Evolutionary conservation across 1,284 basidiomycete species (phyloP).

Genomic region (Sanguinoderma infundibulare): DNA sequence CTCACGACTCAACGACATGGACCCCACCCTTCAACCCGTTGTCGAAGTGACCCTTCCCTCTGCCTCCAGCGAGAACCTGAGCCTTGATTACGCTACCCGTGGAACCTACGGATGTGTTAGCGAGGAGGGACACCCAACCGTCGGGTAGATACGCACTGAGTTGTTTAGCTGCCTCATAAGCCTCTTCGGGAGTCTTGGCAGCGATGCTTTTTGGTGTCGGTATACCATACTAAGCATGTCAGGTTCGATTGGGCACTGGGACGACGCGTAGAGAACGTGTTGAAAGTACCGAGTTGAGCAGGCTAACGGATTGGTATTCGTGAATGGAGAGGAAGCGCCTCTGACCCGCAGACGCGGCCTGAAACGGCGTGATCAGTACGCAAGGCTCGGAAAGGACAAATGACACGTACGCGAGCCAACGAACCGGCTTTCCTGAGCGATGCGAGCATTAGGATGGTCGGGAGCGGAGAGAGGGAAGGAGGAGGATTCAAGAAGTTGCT

Average conservation of each 20-base stretch:
- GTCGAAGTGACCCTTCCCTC: slow-evolving; percentile 98
- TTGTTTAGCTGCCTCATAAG: slow-evolving; percentile 85
- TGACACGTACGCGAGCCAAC: slow-evolving; percentile 59
- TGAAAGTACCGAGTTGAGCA: slow-evolving; percentile 85
- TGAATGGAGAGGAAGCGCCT: slow-evolving; percentile 96
- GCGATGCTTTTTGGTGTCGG: slow-evolving; percentile 93
- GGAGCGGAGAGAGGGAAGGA: slow-evolving; percentile 11
- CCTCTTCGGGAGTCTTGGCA: slow-evolving; percentile 91
- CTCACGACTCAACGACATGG: slow-evolving; percentile 90
- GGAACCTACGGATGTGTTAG: slow-evolving; percentile 48
- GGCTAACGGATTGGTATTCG: slow-evolving; percentile 96
- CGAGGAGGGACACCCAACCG: background rate
- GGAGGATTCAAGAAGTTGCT: slow-evolving; percentile 23
- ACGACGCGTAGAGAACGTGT: background rate
- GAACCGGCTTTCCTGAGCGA: slow-evolving; percentile 64
- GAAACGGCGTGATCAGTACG: slow-evolving; percentile 1
- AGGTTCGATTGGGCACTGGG: background rate
- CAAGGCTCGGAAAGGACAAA: background rate
- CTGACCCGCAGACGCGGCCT: slow-evolving; percentile 79
- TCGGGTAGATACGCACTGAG: slow-evolving; percentile 62
- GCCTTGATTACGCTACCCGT: slow-evolving; percentile 93
- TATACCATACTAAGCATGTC: slow-evolving; percentile 80
- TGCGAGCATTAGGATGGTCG: slow-evolving; percentile 54
- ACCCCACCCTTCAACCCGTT: slow-evolving; percentile 98
- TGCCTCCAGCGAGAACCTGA: slow-evolving; percentile 97